Percentiles rank a stretch among this genome's conserved stretches.
phyloP scores from a whole-genome alignment of 2,329 filamentous ascomycete genomes.

The Golovinomyces cichoracearum region DNA sequence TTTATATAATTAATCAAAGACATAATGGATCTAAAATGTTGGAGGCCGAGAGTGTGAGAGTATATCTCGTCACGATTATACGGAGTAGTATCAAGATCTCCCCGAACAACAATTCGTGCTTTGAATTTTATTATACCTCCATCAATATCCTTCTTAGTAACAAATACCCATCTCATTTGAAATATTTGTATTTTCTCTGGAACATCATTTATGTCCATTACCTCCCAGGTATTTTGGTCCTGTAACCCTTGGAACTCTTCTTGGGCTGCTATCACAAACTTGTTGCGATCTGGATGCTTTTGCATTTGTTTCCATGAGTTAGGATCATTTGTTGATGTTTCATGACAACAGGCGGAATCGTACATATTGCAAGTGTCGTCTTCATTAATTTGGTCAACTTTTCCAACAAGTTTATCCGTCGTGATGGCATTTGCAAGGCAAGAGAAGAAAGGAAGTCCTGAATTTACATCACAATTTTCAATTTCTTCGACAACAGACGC shows the following conservation, averaged over 20 bases:
- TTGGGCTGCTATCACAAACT: conserved; percentile 1
- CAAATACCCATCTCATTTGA: conserved; percentile 2
- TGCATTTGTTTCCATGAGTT: conserved; percentile 1
- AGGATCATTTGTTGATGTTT: background rate
- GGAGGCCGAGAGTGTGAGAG: background rate
- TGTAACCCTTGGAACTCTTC: background rate
- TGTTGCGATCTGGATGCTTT: background rate
- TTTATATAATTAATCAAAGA: conserved; percentile 1
- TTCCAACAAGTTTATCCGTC: background rate
- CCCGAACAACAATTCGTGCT: background rate
- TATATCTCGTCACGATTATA: conserved; percentile 1
- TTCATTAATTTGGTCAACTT: background rate
- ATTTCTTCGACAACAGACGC: background rate
- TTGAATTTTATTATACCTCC: background rate
- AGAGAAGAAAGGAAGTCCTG: background rate
- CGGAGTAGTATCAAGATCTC: background rate
- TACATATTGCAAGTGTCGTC: background rate
- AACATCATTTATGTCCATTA: conserved; percentile 1
- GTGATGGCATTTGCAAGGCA: background rate
- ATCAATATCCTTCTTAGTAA: background rate
- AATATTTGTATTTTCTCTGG: background rate
- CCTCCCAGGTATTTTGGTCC: background rate
- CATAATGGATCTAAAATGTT: background rate
- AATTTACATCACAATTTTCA: background rate
- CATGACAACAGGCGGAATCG: no score